phyloP scores from a whole-genome alignment of 495 filamentous ascomycete genomes.

The Wilcoxina mikolae region DNA sequence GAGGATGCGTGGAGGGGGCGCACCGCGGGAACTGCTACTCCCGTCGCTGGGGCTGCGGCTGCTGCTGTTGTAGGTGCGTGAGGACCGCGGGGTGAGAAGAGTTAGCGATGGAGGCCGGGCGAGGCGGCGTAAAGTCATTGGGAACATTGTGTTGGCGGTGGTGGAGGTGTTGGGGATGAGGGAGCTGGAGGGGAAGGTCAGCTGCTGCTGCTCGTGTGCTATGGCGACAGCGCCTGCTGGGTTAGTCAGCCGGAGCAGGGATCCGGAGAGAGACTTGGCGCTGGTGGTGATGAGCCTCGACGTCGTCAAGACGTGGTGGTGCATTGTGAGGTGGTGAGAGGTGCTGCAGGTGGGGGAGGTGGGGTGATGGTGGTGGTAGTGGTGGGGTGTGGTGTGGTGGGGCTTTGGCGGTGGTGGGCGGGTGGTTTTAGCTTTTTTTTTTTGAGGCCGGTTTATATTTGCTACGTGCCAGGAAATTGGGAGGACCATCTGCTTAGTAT shows the following conservation, averaged over 20 bases:
- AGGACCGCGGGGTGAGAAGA: not conserved
- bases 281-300: not conserved
- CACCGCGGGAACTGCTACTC: not conserved
- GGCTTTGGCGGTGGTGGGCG: not conserved
- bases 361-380: not conserved
- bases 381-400: not conserved
- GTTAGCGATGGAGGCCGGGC: not conserved
- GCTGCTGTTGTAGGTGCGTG: not conserved
- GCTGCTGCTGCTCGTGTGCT: not conserved
- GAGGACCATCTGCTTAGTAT: too few relatives aligned
- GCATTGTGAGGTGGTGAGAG: not conserved
- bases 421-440: conserved; percentile 1
- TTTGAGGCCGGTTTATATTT: not conserved
- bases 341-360: not conserved
- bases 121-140: not conserved
- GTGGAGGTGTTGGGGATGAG: conserved; percentile 1
- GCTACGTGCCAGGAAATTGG: too few relatives aligned
- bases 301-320: not conserved
- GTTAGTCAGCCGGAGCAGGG: not conserved
- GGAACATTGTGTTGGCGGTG: not conserved
- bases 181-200: not conserved
- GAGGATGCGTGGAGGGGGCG: not conserved
- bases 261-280: not conserved
- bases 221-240: not conserved
- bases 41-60: not conserved